Percentiles rank a stretch among this genome's conserved stretches.
phyloP scores from a whole-genome alignment of 768 basidiomycete species.

The Exsudoporus frostii region DNA sequence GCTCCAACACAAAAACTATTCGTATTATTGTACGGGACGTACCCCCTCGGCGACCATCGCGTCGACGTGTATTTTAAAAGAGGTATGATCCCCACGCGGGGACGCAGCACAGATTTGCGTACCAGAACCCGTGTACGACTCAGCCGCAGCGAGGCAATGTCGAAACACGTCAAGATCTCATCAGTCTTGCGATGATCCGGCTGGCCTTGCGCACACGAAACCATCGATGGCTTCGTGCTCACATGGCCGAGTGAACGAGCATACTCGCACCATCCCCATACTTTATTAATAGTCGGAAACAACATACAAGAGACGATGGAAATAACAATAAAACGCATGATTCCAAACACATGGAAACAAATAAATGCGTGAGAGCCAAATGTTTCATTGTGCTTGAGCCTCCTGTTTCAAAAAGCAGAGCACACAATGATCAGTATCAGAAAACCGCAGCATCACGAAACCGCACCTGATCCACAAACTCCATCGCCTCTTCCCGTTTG shows the following conservation, averaged over 20 bases:
- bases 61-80: too few relatives aligned
- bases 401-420: constrained; percentile 35
- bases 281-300: not conserved
- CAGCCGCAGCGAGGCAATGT: not conserved
- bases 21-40: too few relatives aligned
- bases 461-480: constrained; percentile 86
- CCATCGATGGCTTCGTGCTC: too few relatives aligned
- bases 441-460: not conserved
- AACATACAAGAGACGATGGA: constrained; percentile 10
- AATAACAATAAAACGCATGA: constrained; percentile 18
- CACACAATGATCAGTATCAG: not conserved
- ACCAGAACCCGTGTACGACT: not conserved
- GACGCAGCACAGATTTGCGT: not conserved
- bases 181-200: not conserved
- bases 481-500: constrained; percentile 85
- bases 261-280: not conserved
- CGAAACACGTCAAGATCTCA: not conserved
- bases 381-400: constrained; percentile 43
- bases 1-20: too few relatives aligned
- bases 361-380: not conserved
- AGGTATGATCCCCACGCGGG: too few relatives aligned
- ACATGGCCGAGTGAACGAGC: too few relatives aligned
- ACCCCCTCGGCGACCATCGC: too few relatives aligned
- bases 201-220: too few relatives aligned
- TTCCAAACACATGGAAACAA: not conserved